These are phyloP conservation scores for Salix dunnii DNA, from an alignment of 345 rosid genomes.

Conservation along the genomic window DNA sequence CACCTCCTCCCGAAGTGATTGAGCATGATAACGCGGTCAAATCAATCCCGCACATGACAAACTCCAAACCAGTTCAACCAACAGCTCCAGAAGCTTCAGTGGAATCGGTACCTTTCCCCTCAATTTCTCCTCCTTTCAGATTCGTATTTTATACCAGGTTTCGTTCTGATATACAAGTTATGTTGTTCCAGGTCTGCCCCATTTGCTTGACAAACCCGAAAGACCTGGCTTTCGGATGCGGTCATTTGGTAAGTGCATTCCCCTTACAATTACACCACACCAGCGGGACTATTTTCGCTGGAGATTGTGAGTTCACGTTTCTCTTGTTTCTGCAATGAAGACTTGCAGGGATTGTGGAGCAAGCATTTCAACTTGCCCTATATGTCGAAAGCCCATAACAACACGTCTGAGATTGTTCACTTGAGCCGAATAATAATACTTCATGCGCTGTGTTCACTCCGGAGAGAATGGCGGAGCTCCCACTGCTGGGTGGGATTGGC, in stretches of 20 bases:
- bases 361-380: conserved; percentile 54
- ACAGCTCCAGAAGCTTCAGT: conserved; percentile 28
- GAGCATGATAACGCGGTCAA: conserved; percentile 55
- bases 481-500: background rate
- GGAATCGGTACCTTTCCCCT: conserved; percentile 39
- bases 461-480: too few relatives aligned
- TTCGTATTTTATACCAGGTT: conserved; percentile 7
- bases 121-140: background rate
- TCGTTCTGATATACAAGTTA: conserved; percentile 5
- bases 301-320: background rate
- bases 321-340: conserved; percentile 27
- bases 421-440: conserved; percentile 15
- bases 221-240: conserved; percentile 97
- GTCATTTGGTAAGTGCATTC: conserved; percentile 65
- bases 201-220: conserved; percentile 87
- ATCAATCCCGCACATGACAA: conserved; percentile 30
- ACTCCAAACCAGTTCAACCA: conserved; percentile 37
- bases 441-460: background rate
- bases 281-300: background rate
- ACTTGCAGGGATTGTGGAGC: conserved; percentile 86
- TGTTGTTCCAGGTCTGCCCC: conserved; percentile 71
- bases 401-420: conserved; percentile 63
- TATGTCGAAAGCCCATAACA: conserved; percentile 70
- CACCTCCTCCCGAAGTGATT: conserved; percentile 67
- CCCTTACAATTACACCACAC: background rate